A percentile compares a stretch with the other conserved stretches of the same genome.
phyloP scores from a whole-genome alignment of 108 stramenopile genomes.

The Epipyxis sp. region DNA sequence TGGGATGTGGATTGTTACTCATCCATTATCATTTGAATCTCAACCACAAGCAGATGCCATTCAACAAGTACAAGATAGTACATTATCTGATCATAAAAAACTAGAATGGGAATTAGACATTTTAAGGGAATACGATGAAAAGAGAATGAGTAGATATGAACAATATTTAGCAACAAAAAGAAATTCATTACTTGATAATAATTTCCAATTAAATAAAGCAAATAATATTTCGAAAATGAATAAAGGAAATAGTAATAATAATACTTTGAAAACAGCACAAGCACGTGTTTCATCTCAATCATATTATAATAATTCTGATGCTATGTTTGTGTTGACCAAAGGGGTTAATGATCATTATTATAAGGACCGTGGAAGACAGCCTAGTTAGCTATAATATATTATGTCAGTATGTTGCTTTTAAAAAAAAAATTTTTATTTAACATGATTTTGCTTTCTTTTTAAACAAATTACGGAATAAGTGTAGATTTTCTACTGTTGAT shows the following conservation, averaged over 20 bases:
- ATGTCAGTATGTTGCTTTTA: no score
- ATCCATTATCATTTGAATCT: neutral
- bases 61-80: neutral
- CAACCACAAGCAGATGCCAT: neutral
- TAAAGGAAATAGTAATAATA: neutral
- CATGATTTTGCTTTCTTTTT: no score
- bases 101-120: conserved; percentile 31
- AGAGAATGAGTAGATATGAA: neutral
- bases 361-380: neutral
- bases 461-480: no score
- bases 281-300: no score
- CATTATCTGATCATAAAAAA: conserved; percentile 17
- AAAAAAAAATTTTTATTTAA: no score
- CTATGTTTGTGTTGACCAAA: neutral
- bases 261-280: neutral
- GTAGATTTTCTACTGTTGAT: no score
- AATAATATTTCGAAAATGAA: no score
- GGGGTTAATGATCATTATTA: conserved; percentile 6
- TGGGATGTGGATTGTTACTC: neutral
- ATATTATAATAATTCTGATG: neutral
- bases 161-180: neutral
- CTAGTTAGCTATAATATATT: no score
- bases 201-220: no score
- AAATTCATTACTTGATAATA: neutral
- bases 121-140: conserved; percentile 25